phyloP scores from a whole-genome alignment of 2,329 filamentous ascomycete genomes.

The Claviceps arundinis region DNA sequence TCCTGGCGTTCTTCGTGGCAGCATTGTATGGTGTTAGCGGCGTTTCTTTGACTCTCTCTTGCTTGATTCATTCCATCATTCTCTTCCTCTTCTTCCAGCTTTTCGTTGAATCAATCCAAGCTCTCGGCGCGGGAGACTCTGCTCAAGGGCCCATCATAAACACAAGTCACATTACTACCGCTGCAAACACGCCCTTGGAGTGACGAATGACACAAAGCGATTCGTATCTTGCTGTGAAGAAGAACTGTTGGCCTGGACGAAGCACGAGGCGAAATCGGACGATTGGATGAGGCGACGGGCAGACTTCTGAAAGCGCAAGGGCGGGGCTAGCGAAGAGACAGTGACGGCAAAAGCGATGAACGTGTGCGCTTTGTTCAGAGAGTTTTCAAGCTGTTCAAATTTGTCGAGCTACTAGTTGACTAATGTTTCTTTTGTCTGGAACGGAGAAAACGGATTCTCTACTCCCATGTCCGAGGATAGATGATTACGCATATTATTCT shows the following conservation, averaged over 20 bases:
- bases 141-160: conserved; percentile 19
- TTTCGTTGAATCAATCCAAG: neutral
- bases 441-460: conserved; percentile 8
- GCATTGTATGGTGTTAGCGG: conserved; percentile 46
- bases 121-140: conserved; percentile 21
- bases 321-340: neutral
- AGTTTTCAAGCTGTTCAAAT: conserved; percentile 2
- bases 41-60: conserved; percentile 21
- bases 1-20: conserved; percentile 39
- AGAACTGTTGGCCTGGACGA: neutral
- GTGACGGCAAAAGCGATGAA: conserved; percentile 2
- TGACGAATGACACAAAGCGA: conserved; percentile 1
- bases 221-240: neutral
- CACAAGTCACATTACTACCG: conserved; percentile 22
- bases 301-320: neutral
- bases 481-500: conserved; percentile 1
- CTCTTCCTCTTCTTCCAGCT: conserved; percentile 9
- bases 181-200: conserved; percentile 4
- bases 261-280: neutral
- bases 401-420: conserved; percentile 1
- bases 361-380: conserved; percentile 1
- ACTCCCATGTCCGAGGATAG: neutral
- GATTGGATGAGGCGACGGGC: neutral
- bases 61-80: neutral
- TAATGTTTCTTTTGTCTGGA: conserved; percentile 6